A percentile compares a stretch with the other conserved stretches of the same genome.
Evolutionary conservation across 2,329 filamentous ascomycete species (phyloP).

Genomic region (Diaporthe sp.): DNA sequence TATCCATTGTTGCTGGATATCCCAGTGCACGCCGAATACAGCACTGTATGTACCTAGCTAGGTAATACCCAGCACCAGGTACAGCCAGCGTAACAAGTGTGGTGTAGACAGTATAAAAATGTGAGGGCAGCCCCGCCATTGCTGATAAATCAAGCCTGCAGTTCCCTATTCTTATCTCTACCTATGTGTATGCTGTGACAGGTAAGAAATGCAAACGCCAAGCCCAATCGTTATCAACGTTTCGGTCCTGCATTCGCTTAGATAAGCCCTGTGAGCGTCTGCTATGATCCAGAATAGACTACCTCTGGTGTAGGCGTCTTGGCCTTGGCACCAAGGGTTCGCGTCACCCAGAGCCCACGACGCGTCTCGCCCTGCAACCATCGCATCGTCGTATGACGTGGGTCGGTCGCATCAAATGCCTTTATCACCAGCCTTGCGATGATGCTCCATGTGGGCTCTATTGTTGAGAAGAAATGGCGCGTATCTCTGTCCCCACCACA

Average conservation of each 20-base stretch:
- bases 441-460: not conserved
- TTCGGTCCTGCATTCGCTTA: slow-evolving; percentile 28
- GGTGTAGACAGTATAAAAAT: not conserved
- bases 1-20: not conserved
- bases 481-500: slow-evolving; percentile 77
- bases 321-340: slow-evolving; percentile 25
- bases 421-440: not conserved
- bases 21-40: too few relatives aligned
- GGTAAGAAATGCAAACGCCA: slow-evolving; percentile 16
- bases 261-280: slow-evolving; percentile 13
- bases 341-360: slow-evolving; percentile 1
- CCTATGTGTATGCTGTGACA: not conserved
- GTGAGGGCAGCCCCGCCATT: slow-evolving; percentile 1
- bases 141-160: slow-evolving; percentile 27
- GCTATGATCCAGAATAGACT: not conserved
- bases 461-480: slow-evolving; percentile 57
- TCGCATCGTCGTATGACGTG: slow-evolving; percentile 8
- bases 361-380: slow-evolving; percentile 11
- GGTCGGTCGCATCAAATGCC: not conserved
- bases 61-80: too few relatives aligned
- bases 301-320: too few relatives aligned
- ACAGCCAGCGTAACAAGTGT: not conserved
- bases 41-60: not conserved
- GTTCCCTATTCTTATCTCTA: not conserved
- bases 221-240: slow-evolving; percentile 2